Evolutionary conservation across 139 green algal species (phyloP).

Genomic region (Chlorella sp.): DNA sequence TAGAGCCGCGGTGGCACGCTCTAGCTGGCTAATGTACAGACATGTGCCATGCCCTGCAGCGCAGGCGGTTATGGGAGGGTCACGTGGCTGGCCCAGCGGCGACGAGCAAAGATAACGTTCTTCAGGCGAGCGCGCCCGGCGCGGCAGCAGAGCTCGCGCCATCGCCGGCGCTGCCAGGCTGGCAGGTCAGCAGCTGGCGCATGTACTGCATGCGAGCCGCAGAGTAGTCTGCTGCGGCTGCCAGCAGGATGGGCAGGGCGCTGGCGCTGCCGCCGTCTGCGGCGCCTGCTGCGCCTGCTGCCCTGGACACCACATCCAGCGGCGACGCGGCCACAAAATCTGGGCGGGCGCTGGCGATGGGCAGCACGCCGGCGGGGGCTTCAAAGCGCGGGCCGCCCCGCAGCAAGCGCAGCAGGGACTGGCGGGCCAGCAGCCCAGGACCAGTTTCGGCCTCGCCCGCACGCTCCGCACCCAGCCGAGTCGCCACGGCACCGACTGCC

Average conservation of each 20-base stretch:
- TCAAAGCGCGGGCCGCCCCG: not conserved
- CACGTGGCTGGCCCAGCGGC: too few relatives aligned
- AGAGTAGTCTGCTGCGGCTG: conserved; percentile 11
- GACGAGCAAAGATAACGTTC: too few relatives aligned
- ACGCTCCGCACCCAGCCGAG: not conserved
- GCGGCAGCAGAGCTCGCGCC: too few relatives aligned
- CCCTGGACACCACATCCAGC: not conserved
- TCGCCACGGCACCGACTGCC: not conserved
- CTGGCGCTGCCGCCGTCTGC: not conserved
- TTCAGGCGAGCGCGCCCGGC: too few relatives aligned
- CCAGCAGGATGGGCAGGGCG: conserved; percentile 1
- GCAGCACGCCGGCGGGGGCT: not conserved
- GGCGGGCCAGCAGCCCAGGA: not conserved
- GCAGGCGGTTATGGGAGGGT: too few relatives aligned
- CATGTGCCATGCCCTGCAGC: too few relatives aligned
- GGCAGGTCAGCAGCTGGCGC: conserved; percentile 1
- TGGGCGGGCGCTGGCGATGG: too few relatives aligned
- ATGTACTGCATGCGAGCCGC: conserved; percentile 9
- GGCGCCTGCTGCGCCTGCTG: not conserved
- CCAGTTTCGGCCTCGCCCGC: not conserved
- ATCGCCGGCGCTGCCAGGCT: not conserved
- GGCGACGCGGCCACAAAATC: not conserved
- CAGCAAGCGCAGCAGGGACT: conserved; percentile 24
- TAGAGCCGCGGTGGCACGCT: too few relatives aligned
- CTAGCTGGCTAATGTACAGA: too few relatives aligned